A percentile compares a stretch with the other conserved stretches of the same genome.
Conservation (phyloP, 2,329 filamentous ascomycete genomes). For the Hypoxylon sp. region DNA sequence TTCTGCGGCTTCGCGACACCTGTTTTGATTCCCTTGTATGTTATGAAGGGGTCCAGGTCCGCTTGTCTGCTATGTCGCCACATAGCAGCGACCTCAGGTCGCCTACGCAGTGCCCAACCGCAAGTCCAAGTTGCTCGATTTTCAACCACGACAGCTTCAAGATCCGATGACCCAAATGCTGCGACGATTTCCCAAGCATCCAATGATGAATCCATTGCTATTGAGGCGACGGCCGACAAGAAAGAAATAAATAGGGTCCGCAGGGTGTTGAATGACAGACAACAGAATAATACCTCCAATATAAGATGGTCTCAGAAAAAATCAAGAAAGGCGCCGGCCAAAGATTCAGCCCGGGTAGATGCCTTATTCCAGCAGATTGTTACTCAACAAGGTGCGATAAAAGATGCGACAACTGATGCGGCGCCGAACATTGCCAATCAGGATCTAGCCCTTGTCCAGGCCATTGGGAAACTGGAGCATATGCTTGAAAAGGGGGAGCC, state of each 20-base stretch:
- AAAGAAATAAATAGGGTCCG: slow-evolving; percentile 3
- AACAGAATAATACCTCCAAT: slow-evolving; percentile 1
- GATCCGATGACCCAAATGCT: slow-evolving; percentile 13
- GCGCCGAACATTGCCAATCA: not conserved
- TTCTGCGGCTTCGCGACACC: slow-evolving; percentile 6
- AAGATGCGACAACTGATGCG: slow-evolving; percentile 5
- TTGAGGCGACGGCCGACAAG: not conserved
- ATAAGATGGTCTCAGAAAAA: slow-evolving; percentile 10
- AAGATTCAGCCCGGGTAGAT: slow-evolving; percentile 34
- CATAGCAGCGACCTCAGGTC: slow-evolving; percentile 36
- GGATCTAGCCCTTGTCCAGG: slow-evolving; percentile 38
- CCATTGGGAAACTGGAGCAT: slow-evolving; percentile 40
- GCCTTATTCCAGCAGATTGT: slow-evolving; percentile 44
- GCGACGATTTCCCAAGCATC: not conserved
- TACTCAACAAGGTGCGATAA: slow-evolving; percentile 30
- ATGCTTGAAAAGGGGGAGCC: slow-evolving; percentile 47
- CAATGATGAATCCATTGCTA: not conserved
- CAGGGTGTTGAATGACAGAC: slow-evolving; percentile 3
- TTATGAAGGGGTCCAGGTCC: slow-evolving; percentile 43
- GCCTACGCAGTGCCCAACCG: slow-evolving; percentile 33
- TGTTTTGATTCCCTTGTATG: slow-evolving; percentile 22
- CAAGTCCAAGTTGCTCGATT: slow-evolving; percentile 33
- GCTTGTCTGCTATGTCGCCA: slow-evolving; percentile 47
- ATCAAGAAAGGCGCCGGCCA: slow-evolving; percentile 3
- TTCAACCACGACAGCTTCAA: slow-evolving; percentile 30